phyloP scores from a whole-genome alignment of 345 rosid species.

The Gossypium bickii region DNA sequence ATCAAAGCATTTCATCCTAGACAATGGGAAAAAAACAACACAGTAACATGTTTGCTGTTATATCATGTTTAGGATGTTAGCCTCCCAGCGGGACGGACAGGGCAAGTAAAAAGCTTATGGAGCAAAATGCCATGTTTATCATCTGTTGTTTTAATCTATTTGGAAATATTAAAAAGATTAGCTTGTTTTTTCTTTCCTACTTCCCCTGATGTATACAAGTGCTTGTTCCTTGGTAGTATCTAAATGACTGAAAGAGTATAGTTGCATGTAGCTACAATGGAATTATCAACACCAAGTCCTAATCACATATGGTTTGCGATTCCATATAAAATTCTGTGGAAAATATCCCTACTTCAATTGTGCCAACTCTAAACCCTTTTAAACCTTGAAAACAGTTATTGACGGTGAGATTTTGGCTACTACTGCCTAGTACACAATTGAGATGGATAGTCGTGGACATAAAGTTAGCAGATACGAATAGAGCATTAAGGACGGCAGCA shows the following conservation, averaged over 20 bases:
- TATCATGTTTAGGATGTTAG: slow-evolving; percentile 26
- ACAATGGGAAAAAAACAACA: slow-evolving; percentile 32
- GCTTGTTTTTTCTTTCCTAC: not conserved
- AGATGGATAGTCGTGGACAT: too few species aligned
- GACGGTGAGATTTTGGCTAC: too few species aligned
- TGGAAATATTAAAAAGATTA: slow-evolving; percentile 26
- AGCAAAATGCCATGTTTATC: slow-evolving; percentile 12
- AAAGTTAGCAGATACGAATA: too few species aligned
- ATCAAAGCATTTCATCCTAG: slow-evolving; percentile 33
- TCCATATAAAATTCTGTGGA: not conserved
- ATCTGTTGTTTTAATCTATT: slow-evolving; percentile 23
- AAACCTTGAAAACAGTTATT: too few species aligned
- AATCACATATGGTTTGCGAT: not conserved
- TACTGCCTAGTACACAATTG: not conserved
- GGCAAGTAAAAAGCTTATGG: slow-evolving; percentile 24
- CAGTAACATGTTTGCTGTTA: slow-evolving; percentile 21
- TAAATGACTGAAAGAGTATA: not conserved
- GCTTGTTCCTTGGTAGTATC: not conserved
- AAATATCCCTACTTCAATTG: too few species aligned
- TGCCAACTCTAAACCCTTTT: too few species aligned
- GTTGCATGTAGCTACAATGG: not conserved
- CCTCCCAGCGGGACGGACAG: slow-evolving; percentile 15
- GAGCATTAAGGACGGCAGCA: too few species aligned
- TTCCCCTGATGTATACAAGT: not conserved
- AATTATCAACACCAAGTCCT: not conserved